Conservation (phyloP, 345 rosid genomes). For the Mercurialis annua region DNA sequence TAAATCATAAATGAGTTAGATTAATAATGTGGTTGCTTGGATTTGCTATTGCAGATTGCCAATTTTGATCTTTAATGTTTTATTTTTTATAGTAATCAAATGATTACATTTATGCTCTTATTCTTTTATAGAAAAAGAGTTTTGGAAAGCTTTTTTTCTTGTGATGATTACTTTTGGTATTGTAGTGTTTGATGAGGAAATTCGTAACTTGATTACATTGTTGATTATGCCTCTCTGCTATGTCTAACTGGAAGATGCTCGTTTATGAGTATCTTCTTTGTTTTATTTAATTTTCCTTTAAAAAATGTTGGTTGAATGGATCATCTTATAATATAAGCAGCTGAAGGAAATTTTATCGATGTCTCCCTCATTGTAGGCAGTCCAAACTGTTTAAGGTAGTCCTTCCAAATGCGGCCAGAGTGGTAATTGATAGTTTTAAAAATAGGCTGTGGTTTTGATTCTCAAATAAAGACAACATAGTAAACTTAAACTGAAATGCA, state of each 20-base stretch:
- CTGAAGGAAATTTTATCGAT: not conserved
- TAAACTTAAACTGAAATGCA: too few relatives aligned
- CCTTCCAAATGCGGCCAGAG: not conserved
- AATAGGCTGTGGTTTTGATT: too few relatives aligned
- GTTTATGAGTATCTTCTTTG: not conserved
- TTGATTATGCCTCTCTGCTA: constrained; percentile 1
- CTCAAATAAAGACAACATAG: not conserved
- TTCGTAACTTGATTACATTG: not conserved
- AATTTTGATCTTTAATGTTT: not conserved
- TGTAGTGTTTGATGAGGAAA: not conserved
- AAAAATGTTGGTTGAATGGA: not conserved
- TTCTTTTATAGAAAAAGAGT: not conserved
- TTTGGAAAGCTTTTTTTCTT: not conserved
- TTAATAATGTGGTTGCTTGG: not conserved
- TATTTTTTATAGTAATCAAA: too few relatives aligned
- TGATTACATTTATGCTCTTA: not conserved
- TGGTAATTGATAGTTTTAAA: not conserved
- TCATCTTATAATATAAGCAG: not conserved
- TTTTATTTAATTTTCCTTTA: not conserved
- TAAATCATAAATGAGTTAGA: not conserved
- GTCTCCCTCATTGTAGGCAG: not conserved
- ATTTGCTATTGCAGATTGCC: not conserved
- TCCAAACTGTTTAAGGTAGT: not conserved
- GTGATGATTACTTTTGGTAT: not conserved
- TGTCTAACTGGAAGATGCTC: not conserved